Percentiles rank a stretch among this genome's conserved stretches.
Conservation (phyloP, 192 early-diverging fungal genomes). For the Funneliformis mosseae region DNA sequence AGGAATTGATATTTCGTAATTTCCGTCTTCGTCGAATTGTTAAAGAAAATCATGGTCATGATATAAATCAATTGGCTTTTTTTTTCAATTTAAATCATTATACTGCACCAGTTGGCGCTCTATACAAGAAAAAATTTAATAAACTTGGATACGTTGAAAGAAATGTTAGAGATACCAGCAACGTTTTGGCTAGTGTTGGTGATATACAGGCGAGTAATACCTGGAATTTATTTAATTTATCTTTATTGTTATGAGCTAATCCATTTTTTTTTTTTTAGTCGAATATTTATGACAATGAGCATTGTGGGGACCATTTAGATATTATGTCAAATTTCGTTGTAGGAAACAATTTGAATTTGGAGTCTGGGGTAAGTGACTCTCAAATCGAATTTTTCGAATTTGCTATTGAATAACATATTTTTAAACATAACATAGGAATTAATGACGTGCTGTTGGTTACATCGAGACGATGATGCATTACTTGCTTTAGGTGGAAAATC, state of each 20-base stretch:
- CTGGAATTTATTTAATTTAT: neutral
- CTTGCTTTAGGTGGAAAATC: constrained; percentile 25
- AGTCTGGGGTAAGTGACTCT: neutral
- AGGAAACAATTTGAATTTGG: constrained; percentile 30
- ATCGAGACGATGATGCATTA: constrained; percentile 25
- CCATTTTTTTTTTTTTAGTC: constrained; percentile 45
- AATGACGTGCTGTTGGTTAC: constrained; percentile 33
- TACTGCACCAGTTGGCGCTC: constrained; percentile 51
- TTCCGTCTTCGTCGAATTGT: constrained; percentile 82
- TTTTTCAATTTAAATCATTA: constrained; percentile 69
- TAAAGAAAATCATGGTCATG: constrained; percentile 84
- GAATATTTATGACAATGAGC: constrained; percentile 91
- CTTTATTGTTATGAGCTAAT: neutral
- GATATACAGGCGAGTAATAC: constrained; percentile 60
- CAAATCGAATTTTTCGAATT: neutral
- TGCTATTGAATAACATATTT: neutral
- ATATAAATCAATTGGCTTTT: constrained; percentile 74
- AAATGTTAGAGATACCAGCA: constrained; percentile 67
- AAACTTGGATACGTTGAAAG: constrained; percentile 69
- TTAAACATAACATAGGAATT: constrained; percentile 21
- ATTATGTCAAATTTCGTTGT: constrained; percentile 90
- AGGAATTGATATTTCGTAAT: constrained; percentile 68
- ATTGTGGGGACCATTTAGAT: constrained; percentile 91
- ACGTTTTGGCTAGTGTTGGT: constrained; percentile 74
- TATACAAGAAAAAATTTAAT: constrained; percentile 67